A percentile compares a stretch with the other conserved stretches of the same genome.
phyloP scores from a whole-genome alignment of 768 basidiomycete species.

The Termitomyces sp. region DNA sequence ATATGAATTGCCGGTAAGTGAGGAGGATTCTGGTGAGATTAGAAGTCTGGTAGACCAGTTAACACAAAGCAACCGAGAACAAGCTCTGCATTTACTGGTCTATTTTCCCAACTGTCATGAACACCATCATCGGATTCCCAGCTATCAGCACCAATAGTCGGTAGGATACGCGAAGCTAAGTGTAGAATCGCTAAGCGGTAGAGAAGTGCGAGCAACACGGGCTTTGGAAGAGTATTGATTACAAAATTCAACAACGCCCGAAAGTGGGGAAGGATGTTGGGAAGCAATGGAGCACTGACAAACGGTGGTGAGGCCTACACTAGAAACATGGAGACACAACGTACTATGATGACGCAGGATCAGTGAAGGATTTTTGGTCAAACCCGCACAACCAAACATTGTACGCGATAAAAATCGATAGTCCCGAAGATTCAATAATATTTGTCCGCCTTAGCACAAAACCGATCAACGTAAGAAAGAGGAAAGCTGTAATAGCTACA shows the following conservation, averaged over 20 bases:
- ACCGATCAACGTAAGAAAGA: conserved; percentile 90
- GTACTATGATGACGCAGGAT: conserved; percentile 75
- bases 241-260: conserved; percentile 78
- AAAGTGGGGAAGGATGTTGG: conserved; percentile 78
- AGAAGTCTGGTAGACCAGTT: conserved; percentile 51
- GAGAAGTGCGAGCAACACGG: conserved; percentile 70
- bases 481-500: conserved; percentile 78
- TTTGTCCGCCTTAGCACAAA: conserved; percentile 87
- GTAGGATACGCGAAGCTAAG: conserved; percentile 75
- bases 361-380: conserved; percentile 66
- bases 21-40: conserved; percentile 68
- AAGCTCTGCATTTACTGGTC: conserved; percentile 49
- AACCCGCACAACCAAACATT: conserved; percentile 89
- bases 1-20: conserved; percentile 80
- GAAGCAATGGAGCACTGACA: conserved; percentile 64
- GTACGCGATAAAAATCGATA: conserved; percentile 85
- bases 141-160: conserved; percentile 76
- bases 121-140: conserved; percentile 68
- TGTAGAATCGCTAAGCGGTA: conserved; percentile 82
- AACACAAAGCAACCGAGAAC: background rate
- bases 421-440: conserved; percentile 85
- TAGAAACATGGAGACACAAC: conserved; percentile 20
- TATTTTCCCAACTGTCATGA: conserved; percentile 63
- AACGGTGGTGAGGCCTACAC: background rate
- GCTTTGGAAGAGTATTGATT: conserved; percentile 81